phyloP scores from a whole-genome alignment of 192 early-diverging fungal genomes.

The Coemansia sp. region DNA sequence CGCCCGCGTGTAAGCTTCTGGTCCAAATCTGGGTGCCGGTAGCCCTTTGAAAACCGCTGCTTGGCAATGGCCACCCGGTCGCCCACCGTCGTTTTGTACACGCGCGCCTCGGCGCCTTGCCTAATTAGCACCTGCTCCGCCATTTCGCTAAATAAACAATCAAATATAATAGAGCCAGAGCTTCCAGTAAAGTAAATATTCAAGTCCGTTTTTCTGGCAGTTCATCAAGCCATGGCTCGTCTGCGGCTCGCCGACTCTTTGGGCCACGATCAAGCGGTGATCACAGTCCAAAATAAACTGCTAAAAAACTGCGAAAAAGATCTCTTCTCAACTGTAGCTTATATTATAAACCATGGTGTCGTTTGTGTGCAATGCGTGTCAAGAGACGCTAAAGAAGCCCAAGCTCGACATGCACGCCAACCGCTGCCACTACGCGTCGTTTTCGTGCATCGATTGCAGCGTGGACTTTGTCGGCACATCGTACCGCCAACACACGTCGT shows the following conservation, averaged over 20 bases:
- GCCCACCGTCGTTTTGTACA: slow-evolving; percentile 70
- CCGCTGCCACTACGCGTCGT: slow-evolving; percentile 82
- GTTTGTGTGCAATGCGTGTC: slow-evolving; percentile 71
- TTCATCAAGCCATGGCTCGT: too few relatives aligned
- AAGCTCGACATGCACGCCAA: slow-evolving; percentile 82
- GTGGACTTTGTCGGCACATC: slow-evolving; percentile 75
- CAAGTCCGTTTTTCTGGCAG: too few relatives aligned
- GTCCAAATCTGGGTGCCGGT: slow-evolving; percentile 90
- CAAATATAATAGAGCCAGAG: background rate
- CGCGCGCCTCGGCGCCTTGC: slow-evolving; percentile 84
- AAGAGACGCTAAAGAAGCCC: slow-evolving; percentile 90
- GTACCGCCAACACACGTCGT: slow-evolving; percentile 82
- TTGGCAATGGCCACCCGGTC: slow-evolving; percentile 69
- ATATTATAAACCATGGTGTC: slow-evolving; percentile 52
- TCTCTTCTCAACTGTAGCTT: background rate
- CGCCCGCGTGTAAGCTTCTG: slow-evolving; percentile 73
- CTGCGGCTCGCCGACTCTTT: too few relatives aligned
- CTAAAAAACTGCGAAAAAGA: too few relatives aligned
- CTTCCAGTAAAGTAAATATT: background rate
- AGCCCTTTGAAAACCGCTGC: slow-evolving; percentile 89
- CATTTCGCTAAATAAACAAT: background rate
- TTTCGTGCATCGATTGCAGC: slow-evolving; percentile 90
- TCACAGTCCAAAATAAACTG: too few relatives aligned
- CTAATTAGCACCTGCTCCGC: slow-evolving; percentile 60
- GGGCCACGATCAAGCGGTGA: too few relatives aligned